Percentiles rank a stretch among this genome's conserved stretches.
These are phyloP conservation scores for Murraya paniculata DNA, from an alignment of 345 rosid genomes.

Conservation along the genomic window DNA sequence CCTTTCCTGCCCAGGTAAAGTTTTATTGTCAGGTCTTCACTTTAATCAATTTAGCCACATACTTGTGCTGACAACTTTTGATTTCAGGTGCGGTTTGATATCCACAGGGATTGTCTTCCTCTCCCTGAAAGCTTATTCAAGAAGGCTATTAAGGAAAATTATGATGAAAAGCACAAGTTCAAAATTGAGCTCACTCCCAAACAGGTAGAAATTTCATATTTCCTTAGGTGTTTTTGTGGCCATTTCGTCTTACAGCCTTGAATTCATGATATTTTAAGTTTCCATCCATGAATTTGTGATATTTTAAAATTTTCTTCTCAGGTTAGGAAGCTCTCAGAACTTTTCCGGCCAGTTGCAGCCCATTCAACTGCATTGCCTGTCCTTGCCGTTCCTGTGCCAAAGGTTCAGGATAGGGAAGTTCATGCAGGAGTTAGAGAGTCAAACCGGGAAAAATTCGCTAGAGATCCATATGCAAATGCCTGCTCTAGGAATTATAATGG, in stretches of 20 bases:
- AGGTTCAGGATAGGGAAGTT: conserved; percentile 28
- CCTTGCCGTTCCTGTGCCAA: conserved; percentile 23
- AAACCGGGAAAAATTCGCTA: conserved; percentile 29
- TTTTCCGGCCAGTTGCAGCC: conserved; percentile 58
- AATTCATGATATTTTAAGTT: not conserved
- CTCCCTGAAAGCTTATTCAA: conserved; percentile 69
- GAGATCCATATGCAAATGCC: conserved; percentile 31
- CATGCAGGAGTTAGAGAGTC: conserved; percentile 30
- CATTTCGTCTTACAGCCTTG: conserved; percentile 7
- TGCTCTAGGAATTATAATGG: conserved; percentile 29
- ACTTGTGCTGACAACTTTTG: conserved; percentile 17
- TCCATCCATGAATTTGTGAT: not conserved
- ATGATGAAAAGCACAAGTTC: conserved; percentile 60
- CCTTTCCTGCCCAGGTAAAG: conserved; percentile 87
- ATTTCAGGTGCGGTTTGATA: conserved; percentile 70
- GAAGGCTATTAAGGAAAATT: conserved; percentile 82
- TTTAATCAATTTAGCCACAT: conserved; percentile 8
- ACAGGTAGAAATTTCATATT: conserved; percentile 49
- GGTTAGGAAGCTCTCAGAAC: conserved; percentile 66
- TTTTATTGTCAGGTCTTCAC: not conserved
- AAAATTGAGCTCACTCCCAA: conserved; percentile 58
- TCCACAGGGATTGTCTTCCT: conserved; percentile 66
- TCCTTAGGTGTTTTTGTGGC: conserved; percentile 15
- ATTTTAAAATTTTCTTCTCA: conserved; percentile 26
- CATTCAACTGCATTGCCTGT: conserved; percentile 32